Evolutionary conservation across 768 basidiomycete species (phyloP), one percentile per base, ranked within the genome.

Genomic region (Russula vinacea): DNA sequence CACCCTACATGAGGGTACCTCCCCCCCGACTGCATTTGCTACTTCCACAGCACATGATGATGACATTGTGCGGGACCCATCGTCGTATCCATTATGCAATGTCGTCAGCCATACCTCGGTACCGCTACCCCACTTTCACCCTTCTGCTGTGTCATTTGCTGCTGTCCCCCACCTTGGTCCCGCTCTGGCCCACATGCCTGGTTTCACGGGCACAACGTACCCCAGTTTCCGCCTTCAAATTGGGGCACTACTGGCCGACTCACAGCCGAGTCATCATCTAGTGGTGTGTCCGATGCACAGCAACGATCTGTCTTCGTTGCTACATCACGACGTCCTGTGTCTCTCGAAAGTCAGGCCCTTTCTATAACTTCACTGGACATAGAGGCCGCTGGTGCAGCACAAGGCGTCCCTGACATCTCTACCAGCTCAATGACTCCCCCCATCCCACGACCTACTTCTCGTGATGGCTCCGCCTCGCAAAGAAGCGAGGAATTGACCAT

Each of bases 51-150:
- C 22, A 11, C 22, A 54, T 16, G 33, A 6, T 9, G 56, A 56
- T 9, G 26, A 39, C 5, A 3, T 6, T 35, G 16, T 35, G 9
- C 33, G 29, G n/a, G 1, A n/a, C 1, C 17, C 39, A 33, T 47
- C 51, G 6, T 53, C 62, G 2, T 64, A 64, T 52, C 57, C 51
- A n/a, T 9, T 32, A 0, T 64, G 62, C 62, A 32, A 45, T 13
- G 13, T 58, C 35, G 2, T 22, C 19, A 5, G 5, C 40, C 56
- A 56, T 56, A 2, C 26, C 19, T n/a, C 16, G 11, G 40, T 19
- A 19, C 7, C 19, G 5, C 29, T 13, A 8, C 32, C 32, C 22
- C 56, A 45, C 16, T 14, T 47, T 47, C 40, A 19, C 11, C 2
- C 26, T 32, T 44, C 40, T 40, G 17, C 26, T 29, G 29, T 17